phyloP scores from a whole-genome alignment of 2,329 filamentous ascomycete genomes.

The Diaporthe aspalathi region DNA sequence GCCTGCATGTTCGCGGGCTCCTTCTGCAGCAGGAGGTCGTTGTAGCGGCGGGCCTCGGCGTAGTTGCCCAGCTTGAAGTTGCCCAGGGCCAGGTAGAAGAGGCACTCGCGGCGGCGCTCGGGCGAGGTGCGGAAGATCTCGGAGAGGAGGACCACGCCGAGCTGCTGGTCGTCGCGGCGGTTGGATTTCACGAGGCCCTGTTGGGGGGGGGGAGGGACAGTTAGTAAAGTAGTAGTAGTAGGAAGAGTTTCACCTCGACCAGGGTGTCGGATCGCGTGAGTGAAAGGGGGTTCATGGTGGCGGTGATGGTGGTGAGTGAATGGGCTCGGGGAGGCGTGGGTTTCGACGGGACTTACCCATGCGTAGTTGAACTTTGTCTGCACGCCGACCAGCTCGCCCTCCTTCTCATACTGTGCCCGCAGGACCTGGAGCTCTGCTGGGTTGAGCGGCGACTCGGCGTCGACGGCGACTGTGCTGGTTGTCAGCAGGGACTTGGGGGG shows the following conservation, averaged over 20 bases:
- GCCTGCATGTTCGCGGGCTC: conserved; percentile 94
- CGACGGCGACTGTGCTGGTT: conserved; percentile 82
- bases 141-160: conserved; percentile 91
- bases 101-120: conserved; percentile 94
- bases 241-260: no score
- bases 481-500: conserved; percentile 28
- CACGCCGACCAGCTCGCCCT: conserved; percentile 94
- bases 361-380: conserved; percentile 99
- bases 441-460: conserved; percentile 97
- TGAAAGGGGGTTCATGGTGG: no score
- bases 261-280: no score
- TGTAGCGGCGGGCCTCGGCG: conserved; percentile 92
- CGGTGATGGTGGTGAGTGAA: not conserved
- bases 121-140: conserved; percentile 96
- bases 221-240: no score
- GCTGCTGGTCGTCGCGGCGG: conserved; percentile 86
- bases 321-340: not conserved
- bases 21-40: conserved; percentile 89
- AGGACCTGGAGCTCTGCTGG: conserved; percentile 92
- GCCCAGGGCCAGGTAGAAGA: conserved; percentile 96
- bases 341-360: conserved; percentile 79
- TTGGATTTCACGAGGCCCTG: conserved; percentile 96
- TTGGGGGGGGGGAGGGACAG: not conserved
- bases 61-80: conserved; percentile 99
- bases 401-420: conserved; percentile 94